Evolutionary conservation across 208 protist genomes (phyloP).

Genomic region (Novymonas esmeraldas): DNA sequence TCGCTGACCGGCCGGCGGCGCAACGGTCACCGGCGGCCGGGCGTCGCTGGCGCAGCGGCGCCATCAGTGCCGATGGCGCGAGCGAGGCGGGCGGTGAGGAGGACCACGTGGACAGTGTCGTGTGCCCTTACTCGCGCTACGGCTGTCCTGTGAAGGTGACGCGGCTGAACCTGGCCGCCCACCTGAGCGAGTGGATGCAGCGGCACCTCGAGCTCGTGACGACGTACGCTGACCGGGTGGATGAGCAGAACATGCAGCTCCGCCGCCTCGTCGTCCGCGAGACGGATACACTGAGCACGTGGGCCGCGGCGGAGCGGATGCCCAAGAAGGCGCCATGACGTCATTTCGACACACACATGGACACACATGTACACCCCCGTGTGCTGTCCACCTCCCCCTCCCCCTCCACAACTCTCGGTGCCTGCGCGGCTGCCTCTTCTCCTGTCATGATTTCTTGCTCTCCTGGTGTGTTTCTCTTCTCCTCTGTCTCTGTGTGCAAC

Average conservation of each 20-base stretch:
- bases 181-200: conserved; percentile 57
- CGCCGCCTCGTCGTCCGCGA: conserved; percentile 52
- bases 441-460: too few species aligned
- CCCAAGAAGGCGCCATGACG: too few species aligned
- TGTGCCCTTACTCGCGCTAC: conserved; percentile 76
- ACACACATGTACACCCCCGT: not conserved
- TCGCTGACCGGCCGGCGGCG: conserved; percentile 15
- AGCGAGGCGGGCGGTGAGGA: not conserved
- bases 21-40: conserved; percentile 17
- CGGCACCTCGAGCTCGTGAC: conserved; percentile 71
- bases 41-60: conserved; percentile 6
- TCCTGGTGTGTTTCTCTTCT: too few species aligned
- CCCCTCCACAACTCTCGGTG: too few species aligned
- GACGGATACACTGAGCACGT: conserved; percentile 24
- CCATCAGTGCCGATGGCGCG: not conserved
- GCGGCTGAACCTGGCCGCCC: conserved; percentile 43
- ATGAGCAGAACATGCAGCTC: conserved; percentile 72
- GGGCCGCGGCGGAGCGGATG: conserved; percentile 9
- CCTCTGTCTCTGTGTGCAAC: too few species aligned
- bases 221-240: conserved; percentile 69
- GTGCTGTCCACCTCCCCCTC: not conserved
- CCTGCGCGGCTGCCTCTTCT: too few species aligned
- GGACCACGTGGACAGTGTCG: conserved; percentile 13
- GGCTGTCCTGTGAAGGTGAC: conserved; percentile 61
- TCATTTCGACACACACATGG: conserved; percentile 1